phyloP scores from a whole-genome alignment of 2,329 filamentous ascomycete species.

The Sclerotinia trifoliorum region DNA sequence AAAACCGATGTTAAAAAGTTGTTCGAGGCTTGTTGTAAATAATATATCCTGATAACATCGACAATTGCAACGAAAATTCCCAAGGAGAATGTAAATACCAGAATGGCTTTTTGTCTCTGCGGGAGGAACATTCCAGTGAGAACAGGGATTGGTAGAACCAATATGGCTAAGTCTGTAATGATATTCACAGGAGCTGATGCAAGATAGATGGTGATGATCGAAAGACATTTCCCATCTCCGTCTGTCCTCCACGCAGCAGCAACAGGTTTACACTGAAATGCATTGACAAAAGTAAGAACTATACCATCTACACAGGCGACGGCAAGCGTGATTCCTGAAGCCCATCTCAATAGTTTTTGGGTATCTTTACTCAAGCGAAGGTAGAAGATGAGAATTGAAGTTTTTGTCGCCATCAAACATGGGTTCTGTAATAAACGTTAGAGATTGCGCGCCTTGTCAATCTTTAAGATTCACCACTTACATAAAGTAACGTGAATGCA shows the following conservation, averaged over 20 bases:
- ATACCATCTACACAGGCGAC: conserved; percentile 77
- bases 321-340: conserved; percentile 75
- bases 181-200: conserved; percentile 87
- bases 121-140: conserved; percentile 84
- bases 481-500: conserved; percentile 62
- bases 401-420: conserved; percentile 86
- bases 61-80: conserved; percentile 86
- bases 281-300: conserved; percentile 80
- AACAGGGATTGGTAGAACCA: conserved; percentile 85
- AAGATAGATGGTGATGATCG: conserved; percentile 63
- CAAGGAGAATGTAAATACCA: conserved; percentile 81
- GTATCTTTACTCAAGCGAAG: conserved; percentile 76
- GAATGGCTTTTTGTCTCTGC: conserved; percentile 79
- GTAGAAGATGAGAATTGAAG: conserved; percentile 90
- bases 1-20: conserved; percentile 23
- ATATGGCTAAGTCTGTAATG: conserved; percentile 82
- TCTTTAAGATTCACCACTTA: conserved; percentile 40
- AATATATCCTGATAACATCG: conserved; percentile 86
- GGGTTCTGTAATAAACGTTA: conserved; percentile 62
- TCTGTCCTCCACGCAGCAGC: conserved; percentile 59
- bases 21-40: conserved; percentile 60
- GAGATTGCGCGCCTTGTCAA: neutral
- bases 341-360: conserved; percentile 71
- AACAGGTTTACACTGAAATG: conserved; percentile 80
- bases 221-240: conserved; percentile 44